Base-by-base conservation (phyloP, 371 early-diverging fungal genomes). In the Cokeromyces recurvatus region DNA sequence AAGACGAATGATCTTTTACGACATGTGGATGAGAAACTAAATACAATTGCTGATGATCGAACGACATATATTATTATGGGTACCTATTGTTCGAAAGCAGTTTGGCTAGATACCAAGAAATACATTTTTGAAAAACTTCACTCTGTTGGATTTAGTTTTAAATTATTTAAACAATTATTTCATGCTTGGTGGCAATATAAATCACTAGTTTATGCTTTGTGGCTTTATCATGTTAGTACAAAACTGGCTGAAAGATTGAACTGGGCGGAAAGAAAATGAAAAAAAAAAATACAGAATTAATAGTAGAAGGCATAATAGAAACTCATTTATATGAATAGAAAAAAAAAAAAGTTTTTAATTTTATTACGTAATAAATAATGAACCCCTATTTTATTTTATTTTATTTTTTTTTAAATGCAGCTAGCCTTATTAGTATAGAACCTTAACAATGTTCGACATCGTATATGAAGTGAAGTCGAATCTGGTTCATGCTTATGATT, bases 1-100 rank as follows among this genome's bases (percentile, higher is more conserved):
- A 95, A 94, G 65, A 94, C 94, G 3, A 88, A 90, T 53, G 95
- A 95, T 61, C 62, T 95, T 12, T 53, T 95, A 16, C 80, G 94
- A 21, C 68, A 68, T 19, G 43, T 79, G 47, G 76, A 79, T 38
- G 79, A 79, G 38, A 70, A 67, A 9, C 38, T 79, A 21, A 59
- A 49, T 15, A 29, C 21, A 2, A 21, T 36, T 0, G 15, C 53
- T 1, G 59, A 59, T 31, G 69, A 71, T 41, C 71, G 67, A 47
- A 53, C 63, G 42, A 75, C 79, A 0, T 79, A 74, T 64, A 68
- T 71, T 10, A 70, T 76, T 14, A 74, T 79, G 75, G 79, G 75
- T 0, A 66, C 53, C 19, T 79, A 74, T 37, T 79, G 79, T 40
- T 73, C 77, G 14, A 64, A 65, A 43, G 77, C 77, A 7, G 70